phyloP scores from a whole-genome alignment of 331 rosid genomes.

The Malus hybrid region DNA sequence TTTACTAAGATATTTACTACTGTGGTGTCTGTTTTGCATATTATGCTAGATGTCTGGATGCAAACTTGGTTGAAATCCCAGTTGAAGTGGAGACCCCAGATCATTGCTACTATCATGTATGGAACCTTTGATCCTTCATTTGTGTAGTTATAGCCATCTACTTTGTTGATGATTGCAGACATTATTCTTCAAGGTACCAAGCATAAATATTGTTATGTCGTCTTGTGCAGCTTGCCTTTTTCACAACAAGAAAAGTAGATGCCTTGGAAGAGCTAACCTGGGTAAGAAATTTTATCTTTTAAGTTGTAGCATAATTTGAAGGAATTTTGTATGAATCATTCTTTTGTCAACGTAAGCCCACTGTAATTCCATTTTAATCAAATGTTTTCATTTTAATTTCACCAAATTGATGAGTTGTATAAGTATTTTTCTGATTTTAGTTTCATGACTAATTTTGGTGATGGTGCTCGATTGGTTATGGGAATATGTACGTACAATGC shows the following conservation, averaged over 20 bases:
- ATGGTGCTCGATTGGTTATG: background rate
- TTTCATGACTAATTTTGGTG: background rate
- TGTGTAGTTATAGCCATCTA: background rate
- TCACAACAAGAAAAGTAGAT: slow-evolving; percentile 65
- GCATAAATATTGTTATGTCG: slow-evolving; percentile 7
- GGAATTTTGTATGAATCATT: background rate
- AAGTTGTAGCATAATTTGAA: background rate
- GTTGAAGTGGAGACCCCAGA: slow-evolving; percentile 76
- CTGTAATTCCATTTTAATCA: background rate
- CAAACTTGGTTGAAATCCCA: slow-evolving; percentile 79
- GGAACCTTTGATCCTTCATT: slow-evolving; percentile 7
- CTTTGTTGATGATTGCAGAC: background rate
- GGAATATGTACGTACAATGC: background rate
- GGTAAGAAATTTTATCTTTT: slow-evolving; percentile 43
- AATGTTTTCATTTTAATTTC: background rate
- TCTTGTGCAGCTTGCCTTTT: slow-evolving; percentile 74
- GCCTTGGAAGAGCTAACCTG: slow-evolving; percentile 92
- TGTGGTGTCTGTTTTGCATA: background rate
- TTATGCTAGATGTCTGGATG: slow-evolving; percentile 74
- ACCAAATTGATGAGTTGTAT: background rate
- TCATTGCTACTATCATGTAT: slow-evolving; percentile 79
- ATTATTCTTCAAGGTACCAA: background rate
- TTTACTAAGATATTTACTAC: background rate
- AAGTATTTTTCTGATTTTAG: background rate
- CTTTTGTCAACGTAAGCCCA: background rate